Evolutionary conservation across 352 stramenopile genomes (phyloP).

Genomic region (Phytophthora europaea): DNA sequence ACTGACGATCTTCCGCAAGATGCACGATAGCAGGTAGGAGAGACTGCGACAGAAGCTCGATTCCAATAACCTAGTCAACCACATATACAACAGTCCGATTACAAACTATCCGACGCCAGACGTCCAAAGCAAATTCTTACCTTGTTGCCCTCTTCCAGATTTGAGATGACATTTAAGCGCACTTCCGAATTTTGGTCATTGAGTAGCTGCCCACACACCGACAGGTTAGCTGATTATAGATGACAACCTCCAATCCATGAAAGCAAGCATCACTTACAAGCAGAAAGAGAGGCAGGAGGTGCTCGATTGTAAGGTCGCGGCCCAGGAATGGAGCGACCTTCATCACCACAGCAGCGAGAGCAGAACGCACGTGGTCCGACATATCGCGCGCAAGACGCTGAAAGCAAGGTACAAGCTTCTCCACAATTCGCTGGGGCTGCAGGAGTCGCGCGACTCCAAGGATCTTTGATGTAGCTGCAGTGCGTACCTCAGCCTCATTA

Average conservation of each 20-base stretch:
- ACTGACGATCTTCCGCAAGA: conserved; percentile 98
- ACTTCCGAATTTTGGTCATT: conserved; percentile 98
- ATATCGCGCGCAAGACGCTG: conserved; percentile 97
- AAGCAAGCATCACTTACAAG: conserved; percentile 55
- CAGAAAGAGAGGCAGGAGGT: conserved; percentile 96
- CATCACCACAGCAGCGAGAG: conserved; percentile 96
- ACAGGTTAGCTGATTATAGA: conserved; percentile 2
- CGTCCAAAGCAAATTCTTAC: conserved; percentile 42
- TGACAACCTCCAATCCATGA: not conserved
- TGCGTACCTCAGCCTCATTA: conserved; percentile 97
- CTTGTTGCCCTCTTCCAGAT: conserved; percentile 96
- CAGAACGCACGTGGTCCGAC: conserved; percentile 97
- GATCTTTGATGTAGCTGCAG: conserved; percentile 94
- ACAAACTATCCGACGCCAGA: not conserved
- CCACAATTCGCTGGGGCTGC: conserved; percentile 72
- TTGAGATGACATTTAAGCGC: conserved; percentile 99
- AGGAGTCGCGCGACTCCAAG: conserved; percentile 64
- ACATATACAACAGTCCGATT: conserved; percentile 11
- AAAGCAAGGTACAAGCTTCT: conserved; percentile 87
- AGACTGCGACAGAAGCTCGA: conserved; percentile 97
- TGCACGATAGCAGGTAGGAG: conserved; percentile 98
- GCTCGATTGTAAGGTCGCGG: conserved; percentile 93
- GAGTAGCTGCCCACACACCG: conserved; percentile 75
- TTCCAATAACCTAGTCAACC: conserved; percentile 93
- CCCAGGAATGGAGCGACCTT: conserved; percentile 96